Percentiles rank a stretch among this genome's conserved stretches.
Evolutionary conservation across 768 basidiomycete species (phyloP).

Genomic region (Scleroderma citrinum): DNA sequence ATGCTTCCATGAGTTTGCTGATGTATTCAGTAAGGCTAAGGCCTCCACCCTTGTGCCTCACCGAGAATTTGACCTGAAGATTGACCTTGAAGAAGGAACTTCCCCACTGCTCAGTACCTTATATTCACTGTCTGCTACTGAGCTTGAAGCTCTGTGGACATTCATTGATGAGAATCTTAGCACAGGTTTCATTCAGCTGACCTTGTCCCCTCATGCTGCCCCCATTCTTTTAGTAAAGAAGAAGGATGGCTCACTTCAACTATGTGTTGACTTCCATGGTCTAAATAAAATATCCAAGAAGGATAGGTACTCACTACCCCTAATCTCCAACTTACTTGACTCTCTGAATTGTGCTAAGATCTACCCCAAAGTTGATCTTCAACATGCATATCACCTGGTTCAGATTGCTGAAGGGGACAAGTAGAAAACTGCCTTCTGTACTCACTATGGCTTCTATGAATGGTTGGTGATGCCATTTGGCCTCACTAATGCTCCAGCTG

Average conservation of each 20-base stretch:
- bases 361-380: conserved; percentile 26
- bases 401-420: background rate
- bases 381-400: conserved; percentile 4
- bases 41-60: background rate
- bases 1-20: conserved; percentile 10
- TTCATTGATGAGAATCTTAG: conserved; percentile 33
- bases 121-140: conserved; percentile 4
- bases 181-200: background rate
- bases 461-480: background rate
- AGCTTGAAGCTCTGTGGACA: conserved; percentile 28
- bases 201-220: background rate
- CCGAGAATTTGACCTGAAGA: background rate
- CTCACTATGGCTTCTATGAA: background rate
- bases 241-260: conserved; percentile 17
- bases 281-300: conserved; percentile 23
- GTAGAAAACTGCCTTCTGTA: conserved; percentile 28
- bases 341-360: background rate
- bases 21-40: conserved; percentile 12
- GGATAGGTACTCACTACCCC: conserved; percentile 31
- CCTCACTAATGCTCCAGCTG: background rate
- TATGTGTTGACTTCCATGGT: conserved; percentile 27
- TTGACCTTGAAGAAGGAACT: background rate
- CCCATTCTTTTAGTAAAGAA: conserved; percentile 11
- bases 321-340: background rate
- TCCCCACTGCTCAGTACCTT: background rate